Base-by-base conservation (phyloP, 1,139 yeast species). In the Torulaspora globosa region DNA sequence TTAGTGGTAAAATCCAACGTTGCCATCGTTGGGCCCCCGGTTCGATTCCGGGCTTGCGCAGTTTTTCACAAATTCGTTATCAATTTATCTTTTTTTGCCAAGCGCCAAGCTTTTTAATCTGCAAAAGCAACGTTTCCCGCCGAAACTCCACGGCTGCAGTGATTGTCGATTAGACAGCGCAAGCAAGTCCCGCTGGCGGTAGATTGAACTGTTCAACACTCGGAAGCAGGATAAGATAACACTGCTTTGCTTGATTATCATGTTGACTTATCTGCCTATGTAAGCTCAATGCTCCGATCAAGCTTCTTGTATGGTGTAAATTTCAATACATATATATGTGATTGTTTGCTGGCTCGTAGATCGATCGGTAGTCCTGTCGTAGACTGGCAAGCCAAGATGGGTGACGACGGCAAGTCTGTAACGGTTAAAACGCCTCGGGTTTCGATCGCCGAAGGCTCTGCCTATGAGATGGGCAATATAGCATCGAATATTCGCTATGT, bases 11-110 rank as follows among this genome's bases (percentile, higher is more conserved):
- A 54, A 54, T 54, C 56, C 57, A 54, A 47, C 57, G 57, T 54
- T 54, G 57, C 57, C 57, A 54, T 54, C 57, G 57, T 47, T 54
- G 57, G 56, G 57, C 57, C 57, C 57, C 57, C 56, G 57, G 57
- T 54, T 54, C 57, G 57, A 54, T 54, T 54, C 57, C 57, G 56
- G 57, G 57, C 57, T 54, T 54, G 57, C 57, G 57, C 57, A 54
- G 24, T 33, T 42, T 33, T 47, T 44, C 24, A 23, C 5, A 23
- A 23, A 8, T 23, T 8, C 12, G 12, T 26, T 26, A 11, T n/a
- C 21, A n/a, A n/a, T n/a, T n/a, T n/a, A n/a, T n/a, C n/a, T n/a
- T n/a, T 31, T 16, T 15, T 16, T 19, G 34, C 18, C 18, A 31
- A 31, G 19, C n/a, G 33, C 33, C 33, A 30, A 30, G 33, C 8